phyloP scores from a whole-genome alignment of 495 filamentous ascomycete genomes.

The Massariosphaeria phaeospora region DNA sequence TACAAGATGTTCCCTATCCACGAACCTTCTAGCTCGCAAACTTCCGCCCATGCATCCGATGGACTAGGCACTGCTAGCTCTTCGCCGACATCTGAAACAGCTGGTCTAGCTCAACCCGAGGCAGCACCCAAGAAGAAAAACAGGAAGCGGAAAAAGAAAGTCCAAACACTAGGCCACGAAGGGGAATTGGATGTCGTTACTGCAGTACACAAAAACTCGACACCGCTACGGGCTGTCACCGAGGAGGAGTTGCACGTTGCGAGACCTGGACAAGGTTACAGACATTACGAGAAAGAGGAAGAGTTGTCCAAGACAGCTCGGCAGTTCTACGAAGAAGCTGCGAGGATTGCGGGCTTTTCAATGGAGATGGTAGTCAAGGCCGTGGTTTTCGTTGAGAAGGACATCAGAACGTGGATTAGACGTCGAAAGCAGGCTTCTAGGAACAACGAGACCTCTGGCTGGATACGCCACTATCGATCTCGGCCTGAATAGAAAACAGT shows the following conservation, averaged over 20 bases:
- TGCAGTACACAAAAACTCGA: conserved; percentile 42
- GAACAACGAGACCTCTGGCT: conserved; percentile 29
- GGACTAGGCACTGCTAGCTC: too few relatives aligned
- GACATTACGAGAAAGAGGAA: conserved; percentile 52
- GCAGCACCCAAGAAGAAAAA: too few relatives aligned
- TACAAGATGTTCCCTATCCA: conserved; percentile 51
- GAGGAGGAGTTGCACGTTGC: conserved; percentile 33
- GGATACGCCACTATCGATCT: too few relatives aligned
- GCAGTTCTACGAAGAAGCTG: conserved; percentile 53
- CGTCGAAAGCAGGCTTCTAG: conserved; percentile 36
- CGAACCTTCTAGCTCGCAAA: neutral
- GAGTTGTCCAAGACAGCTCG: conserved; percentile 54
- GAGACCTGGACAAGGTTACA: conserved; percentile 54
- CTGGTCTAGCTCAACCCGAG: too few relatives aligned
- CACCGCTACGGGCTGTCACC: conserved; percentile 21
- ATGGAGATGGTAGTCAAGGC: conserved; percentile 47
- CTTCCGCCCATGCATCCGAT: neutral
- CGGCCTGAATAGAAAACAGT: too few relatives aligned
- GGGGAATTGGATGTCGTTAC: conserved; percentile 37
- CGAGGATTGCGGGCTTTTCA: conserved; percentile 47
- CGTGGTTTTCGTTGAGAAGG: conserved; percentile 48
- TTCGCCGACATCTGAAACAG: too few relatives aligned
- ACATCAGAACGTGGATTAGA: conserved; percentile 44
- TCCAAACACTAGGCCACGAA: conserved; percentile 11
- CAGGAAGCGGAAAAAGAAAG: too few relatives aligned